Evolutionary conservation across 192 early-diverging fungal genomes (phyloP), one percentile per base, ranked within the genome.

Genomic region (Linnemannia schmuckeri): DNA sequence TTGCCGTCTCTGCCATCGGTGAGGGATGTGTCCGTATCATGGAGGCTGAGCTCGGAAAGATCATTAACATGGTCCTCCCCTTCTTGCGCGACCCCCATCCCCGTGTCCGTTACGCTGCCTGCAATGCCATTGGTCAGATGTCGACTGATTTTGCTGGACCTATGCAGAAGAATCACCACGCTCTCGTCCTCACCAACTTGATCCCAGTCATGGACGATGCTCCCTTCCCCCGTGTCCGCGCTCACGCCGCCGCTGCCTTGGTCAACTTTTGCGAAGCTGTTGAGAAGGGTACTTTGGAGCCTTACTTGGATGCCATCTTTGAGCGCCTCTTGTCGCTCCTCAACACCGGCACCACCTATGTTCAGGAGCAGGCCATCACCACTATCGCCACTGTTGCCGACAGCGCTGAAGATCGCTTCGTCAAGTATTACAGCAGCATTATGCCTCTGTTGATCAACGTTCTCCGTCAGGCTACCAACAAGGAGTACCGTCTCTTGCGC

Each of bases 341-440:
- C 72, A 95, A 94, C 88, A 95, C 95, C 33, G 89, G 90, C 30
- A 96, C 95, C 88, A 96, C 93, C 42, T 99, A 97, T 88, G 97
- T 99, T 63, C 99, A 99, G 89, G 98, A 99, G 89, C 98, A 99
- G 90, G 97, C 97, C 42, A 96, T 99, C 81, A 99, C 99, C 38
- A 96, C 98, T 24, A 96, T 99, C 77, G 98, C 98, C 70, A 97
- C 97, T 1, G 95, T 99, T 37, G 99, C 98, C 4, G 98, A 99
- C 87, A 96, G 95, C 73, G 97, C 98, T n/a, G 95, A 96, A 84
- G 94, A 95, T 74, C 90, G 94, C 88, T 99, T 99, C 82, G 90
- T 90, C 74, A 96, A 97, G 91, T 99, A 98, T 90, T 98, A 99
- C 88, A 83, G 89, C 76, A 90, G 91, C 17, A 98, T 99, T 83